Evolutionary conservation across 2,329 filamentous ascomycete species (phyloP).

Genomic region (Elsinoe ampelina): DNA sequence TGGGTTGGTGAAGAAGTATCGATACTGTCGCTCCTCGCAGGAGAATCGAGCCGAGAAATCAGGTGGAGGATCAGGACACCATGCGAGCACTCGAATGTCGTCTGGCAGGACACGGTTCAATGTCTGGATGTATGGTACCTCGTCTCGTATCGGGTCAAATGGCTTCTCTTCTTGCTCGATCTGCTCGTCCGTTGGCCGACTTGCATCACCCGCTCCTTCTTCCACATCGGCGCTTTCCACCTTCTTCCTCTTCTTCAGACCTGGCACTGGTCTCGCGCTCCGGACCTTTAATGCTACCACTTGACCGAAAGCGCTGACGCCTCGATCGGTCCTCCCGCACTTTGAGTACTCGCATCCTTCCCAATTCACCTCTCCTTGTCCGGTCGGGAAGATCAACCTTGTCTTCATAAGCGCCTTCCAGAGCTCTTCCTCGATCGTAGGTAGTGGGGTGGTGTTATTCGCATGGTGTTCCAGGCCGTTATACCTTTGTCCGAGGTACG

Average conservation of each 20-base stretch:
- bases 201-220: constrained; percentile 15
- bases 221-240: neutral
- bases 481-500: constrained; percentile 84
- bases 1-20: constrained; percentile 96
- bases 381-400: constrained; percentile 65
- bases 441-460: constrained; percentile 56
- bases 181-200: constrained; percentile 15
- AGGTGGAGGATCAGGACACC: constrained; percentile 73
- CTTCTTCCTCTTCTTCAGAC: constrained; percentile 15
- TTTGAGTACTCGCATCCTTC: constrained; percentile 85
- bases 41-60: constrained; percentile 87
- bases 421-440: constrained; percentile 85
- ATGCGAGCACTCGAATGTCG: constrained; percentile 84
- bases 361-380: constrained; percentile 55
- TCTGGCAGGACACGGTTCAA: constrained; percentile 81
- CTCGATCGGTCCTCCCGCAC: constrained; percentile 84
- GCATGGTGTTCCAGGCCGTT: constrained; percentile 86
- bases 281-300: constrained; percentile 77
- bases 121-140: constrained; percentile 72
- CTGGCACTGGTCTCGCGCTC: constrained; percentile 57
- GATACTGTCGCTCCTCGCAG: constrained; percentile 82
- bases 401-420: constrained; percentile 84
- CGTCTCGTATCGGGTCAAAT: constrained; percentile 64
- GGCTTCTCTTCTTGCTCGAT: constrained; percentile 17
- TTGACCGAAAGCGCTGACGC: constrained; percentile 94